These are phyloP conservation scores for Phaeosphaeriaceae sp. DNA, from an alignment of 2,329 filamentous ascomycete genomes.

Conservation along the genomic window DNA sequence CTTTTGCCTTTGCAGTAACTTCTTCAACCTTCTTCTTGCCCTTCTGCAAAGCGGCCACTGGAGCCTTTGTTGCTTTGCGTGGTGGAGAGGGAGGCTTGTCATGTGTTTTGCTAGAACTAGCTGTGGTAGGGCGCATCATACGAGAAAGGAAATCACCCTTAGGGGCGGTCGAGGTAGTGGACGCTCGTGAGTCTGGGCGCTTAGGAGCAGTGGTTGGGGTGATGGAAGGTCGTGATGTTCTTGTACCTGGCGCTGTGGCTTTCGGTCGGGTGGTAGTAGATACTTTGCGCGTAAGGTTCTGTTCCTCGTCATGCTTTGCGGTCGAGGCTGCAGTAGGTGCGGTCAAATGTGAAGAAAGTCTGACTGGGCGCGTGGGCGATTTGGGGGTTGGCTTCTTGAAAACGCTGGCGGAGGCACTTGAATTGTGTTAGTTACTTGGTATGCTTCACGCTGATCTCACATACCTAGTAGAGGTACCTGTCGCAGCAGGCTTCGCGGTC, in stretches of 20 bases:
- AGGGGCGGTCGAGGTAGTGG: constrained; percentile 61
- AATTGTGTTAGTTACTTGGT: constrained; percentile 8
- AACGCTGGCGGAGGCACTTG: constrained; percentile 32
- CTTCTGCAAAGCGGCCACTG: constrained; percentile 36
- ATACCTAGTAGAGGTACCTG: constrained; percentile 26
- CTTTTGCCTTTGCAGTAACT: constrained; percentile 43
- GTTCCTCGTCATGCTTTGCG: constrained; percentile 60
- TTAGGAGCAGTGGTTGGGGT: constrained; percentile 49
- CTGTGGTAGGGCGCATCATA: constrained; percentile 79
- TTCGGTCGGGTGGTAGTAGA: constrained; percentile 47
- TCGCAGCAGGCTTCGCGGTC: constrained; percentile 19
- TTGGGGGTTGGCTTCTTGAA: constrained; percentile 52
- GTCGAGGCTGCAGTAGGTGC: constrained; percentile 74
- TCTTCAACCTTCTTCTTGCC: constrained; percentile 48
- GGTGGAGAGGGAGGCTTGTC: constrained; percentile 62
- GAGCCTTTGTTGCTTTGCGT: constrained; percentile 32
- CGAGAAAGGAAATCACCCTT: constrained; percentile 78
- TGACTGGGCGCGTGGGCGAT: constrained; percentile 72
- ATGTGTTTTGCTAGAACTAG: constrained; percentile 70
- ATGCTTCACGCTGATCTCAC: background rate
- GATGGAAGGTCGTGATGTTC: constrained; percentile 46
- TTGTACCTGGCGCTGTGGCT: constrained; percentile 31
- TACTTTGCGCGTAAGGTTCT: constrained; percentile 49
- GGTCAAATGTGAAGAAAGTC: constrained; percentile 70
- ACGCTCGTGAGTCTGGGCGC: constrained; percentile 58